Evolutionary conservation across 768 basidiomycete species (phyloP).

Genomic region (Suillus subalutaceus): DNA sequence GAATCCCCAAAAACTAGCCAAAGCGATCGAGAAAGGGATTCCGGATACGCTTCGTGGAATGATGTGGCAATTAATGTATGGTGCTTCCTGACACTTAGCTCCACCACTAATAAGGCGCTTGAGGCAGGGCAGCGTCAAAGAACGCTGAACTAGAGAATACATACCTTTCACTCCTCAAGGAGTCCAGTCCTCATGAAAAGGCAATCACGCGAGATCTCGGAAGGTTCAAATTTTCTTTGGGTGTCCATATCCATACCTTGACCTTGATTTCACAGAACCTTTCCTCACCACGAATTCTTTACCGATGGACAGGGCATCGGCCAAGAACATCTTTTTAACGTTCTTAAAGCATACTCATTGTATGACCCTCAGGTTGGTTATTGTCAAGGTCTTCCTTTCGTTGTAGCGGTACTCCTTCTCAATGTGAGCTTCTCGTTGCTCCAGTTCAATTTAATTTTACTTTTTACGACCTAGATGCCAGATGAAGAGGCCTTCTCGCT

Average conservation of each 20-base stretch:
- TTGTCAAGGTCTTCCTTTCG: slow-evolving; percentile 95
- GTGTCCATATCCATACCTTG: slow-evolving; percentile 12
- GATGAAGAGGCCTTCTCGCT: slow-evolving; percentile 99
- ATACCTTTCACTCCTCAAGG: slow-evolving; percentile 83
- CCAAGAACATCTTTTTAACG: slow-evolving; percentile 97
- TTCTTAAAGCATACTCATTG: slow-evolving; percentile 96
- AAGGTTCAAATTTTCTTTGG: slow-evolving; percentile 47
- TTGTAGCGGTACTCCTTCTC: slow-evolving; percentile 89
- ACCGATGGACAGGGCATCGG: slow-evolving; percentile 93
- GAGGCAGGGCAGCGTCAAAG: slow-evolving; percentile 86
- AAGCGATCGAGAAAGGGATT: slow-evolving; percentile 91
- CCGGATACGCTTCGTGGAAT: slow-evolving; percentile 88
- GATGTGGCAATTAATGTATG: slow-evolving; percentile 95
- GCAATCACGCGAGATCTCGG: slow-evolving; percentile 92
- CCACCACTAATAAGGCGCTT: slow-evolving; percentile 17
- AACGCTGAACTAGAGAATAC: slow-evolving; percentile 81
- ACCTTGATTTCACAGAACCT: slow-evolving; percentile 60
- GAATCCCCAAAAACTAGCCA: slow-evolving; percentile 75
- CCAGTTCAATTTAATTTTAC: slow-evolving; percentile 1
- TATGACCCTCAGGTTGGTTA: slow-evolving; percentile 96
- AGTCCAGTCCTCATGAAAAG: slow-evolving; percentile 88
- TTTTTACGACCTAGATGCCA: slow-evolving; percentile 74
- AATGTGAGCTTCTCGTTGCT: slow-evolving; percentile 59
- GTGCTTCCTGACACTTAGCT: slow-evolving; percentile 11
- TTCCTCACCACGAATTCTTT: slow-evolving; percentile 97